These are phyloP conservation scores for Rhizopus arrhizus DNA, from an alignment of 371 early-diverging fungal genomes.

Conservation along the genomic window DNA sequence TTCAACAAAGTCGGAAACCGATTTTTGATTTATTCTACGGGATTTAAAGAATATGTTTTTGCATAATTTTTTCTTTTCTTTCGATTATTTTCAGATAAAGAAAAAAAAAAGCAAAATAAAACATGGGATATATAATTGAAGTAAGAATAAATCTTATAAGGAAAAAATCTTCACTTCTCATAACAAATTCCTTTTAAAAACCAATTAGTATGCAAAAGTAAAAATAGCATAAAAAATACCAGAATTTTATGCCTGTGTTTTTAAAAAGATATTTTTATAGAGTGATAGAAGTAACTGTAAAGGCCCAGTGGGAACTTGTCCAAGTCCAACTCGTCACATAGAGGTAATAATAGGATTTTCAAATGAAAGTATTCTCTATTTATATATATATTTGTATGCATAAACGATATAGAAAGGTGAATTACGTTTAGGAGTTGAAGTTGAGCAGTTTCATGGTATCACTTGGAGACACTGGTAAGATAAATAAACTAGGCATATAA, in stretches of 20 bases:
- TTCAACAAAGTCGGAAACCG: no score
- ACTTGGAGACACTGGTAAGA: constrained; percentile 31
- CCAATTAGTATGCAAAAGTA: constrained; percentile 25
- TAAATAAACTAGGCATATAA: background rate
- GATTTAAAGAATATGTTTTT: no score
- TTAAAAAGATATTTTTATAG: constrained; percentile 3
- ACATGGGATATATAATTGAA: background rate
- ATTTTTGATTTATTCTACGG: no score
- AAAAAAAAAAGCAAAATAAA: constrained; percentile 5
- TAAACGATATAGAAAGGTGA: constrained; percentile 18
- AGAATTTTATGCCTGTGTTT: background rate
- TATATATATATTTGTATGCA: background rate
- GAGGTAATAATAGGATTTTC: background rate
- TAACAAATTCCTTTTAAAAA: background rate
- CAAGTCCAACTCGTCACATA: constrained; percentile 11
- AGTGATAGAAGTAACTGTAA: constrained; percentile 24
- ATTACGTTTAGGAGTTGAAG: constrained; percentile 24
- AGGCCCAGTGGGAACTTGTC: constrained; percentile 26
- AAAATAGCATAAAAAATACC: background rate
- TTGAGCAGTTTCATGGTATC: constrained; percentile 14
- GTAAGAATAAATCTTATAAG: background rate
- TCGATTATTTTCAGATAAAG: background rate
- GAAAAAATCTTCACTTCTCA: background rate
- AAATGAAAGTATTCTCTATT: background rate
- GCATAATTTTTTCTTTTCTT: no score